Evolutionary conservation across 2,329 filamentous ascomycete genomes (phyloP).

Genomic region (Chaetomiaceae sp.): DNA sequence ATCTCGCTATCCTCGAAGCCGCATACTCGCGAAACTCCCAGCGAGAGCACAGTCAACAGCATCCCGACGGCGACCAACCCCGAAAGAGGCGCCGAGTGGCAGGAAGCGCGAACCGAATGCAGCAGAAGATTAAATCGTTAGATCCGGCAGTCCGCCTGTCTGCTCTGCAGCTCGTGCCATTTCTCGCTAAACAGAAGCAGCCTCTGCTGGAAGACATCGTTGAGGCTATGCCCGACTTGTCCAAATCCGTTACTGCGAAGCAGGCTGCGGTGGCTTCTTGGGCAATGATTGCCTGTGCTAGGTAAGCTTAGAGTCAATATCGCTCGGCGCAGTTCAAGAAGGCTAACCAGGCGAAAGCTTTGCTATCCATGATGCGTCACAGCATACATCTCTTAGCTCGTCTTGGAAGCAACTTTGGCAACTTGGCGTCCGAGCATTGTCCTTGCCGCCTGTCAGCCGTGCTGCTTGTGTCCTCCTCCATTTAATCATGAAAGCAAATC

Average conservation of each 20-base stretch:
- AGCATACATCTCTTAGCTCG: constrained; percentile 37
- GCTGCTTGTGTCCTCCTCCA: constrained; percentile 71
- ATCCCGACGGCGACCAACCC: constrained; percentile 40
- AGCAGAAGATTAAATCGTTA: constrained; percentile 44
- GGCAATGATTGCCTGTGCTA: constrained; percentile 78
- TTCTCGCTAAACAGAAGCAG: constrained; percentile 46
- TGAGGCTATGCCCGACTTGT: constrained; percentile 55
- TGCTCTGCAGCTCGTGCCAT: constrained; percentile 55
- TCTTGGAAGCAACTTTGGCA: constrained; percentile 76
- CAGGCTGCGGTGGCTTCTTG: constrained; percentile 65
- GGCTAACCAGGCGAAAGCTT: constrained; percentile 37
- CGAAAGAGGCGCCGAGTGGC: constrained; percentile 49
- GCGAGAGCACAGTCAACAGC: constrained; percentile 23
- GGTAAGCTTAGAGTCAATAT: constrained; percentile 46
- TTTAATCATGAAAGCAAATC: constrained; percentile 57
- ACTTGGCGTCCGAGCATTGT: constrained; percentile 64
- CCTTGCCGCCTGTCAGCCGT: constrained; percentile 66
- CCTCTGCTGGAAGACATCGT: constrained; percentile 49
- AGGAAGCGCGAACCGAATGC: constrained; percentile 42
- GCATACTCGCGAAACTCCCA: constrained; percentile 36
- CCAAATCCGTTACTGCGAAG: constrained; percentile 63
- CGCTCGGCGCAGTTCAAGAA: neutral
- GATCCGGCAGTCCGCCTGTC: constrained; percentile 45
- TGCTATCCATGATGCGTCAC: constrained; percentile 40
- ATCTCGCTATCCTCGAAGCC: constrained; percentile 54